phyloP scores from a whole-genome alignment of 108 stramenopile genomes.

The Skeletonema potamos region DNA sequence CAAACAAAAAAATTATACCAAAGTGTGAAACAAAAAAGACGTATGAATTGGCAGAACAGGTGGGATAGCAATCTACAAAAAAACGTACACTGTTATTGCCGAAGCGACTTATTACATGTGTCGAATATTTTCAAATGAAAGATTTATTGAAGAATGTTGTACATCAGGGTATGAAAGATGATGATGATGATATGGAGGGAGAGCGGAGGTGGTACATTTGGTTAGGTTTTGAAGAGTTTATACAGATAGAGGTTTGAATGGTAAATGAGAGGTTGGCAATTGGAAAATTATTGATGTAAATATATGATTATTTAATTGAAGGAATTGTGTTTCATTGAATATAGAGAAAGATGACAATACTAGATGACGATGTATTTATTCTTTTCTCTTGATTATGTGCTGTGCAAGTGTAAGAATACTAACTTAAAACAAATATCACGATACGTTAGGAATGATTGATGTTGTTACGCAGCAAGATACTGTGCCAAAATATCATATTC shows the following conservation, averaged over 20 bases:
- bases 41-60: not conserved
- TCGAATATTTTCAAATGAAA: not conserved
- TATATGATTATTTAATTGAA: not conserved
- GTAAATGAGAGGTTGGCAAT: not conserved
- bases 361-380: no score
- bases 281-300: slow-evolving; percentile 5
- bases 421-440: no score
- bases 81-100: not conserved
- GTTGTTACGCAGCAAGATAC: not conserved
- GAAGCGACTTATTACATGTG: not conserved
- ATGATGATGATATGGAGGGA: not conserved
- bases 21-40: slow-evolving; percentile 29
- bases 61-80: not conserved
- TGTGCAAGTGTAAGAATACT: no score
- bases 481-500: not conserved
- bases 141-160: not conserved
- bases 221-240: not conserved
- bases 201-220: not conserved
- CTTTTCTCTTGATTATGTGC: no score
- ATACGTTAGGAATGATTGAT: no score
- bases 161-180: not conserved
- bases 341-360: not conserved
- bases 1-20: slow-evolving; percentile 11
- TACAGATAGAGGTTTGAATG: not conserved
- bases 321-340: slow-evolving; percentile 4